Evolutionary conservation across 495 filamentous ascomycete genomes (phyloP).

Genomic region (Talaromyces ruber): DNA sequence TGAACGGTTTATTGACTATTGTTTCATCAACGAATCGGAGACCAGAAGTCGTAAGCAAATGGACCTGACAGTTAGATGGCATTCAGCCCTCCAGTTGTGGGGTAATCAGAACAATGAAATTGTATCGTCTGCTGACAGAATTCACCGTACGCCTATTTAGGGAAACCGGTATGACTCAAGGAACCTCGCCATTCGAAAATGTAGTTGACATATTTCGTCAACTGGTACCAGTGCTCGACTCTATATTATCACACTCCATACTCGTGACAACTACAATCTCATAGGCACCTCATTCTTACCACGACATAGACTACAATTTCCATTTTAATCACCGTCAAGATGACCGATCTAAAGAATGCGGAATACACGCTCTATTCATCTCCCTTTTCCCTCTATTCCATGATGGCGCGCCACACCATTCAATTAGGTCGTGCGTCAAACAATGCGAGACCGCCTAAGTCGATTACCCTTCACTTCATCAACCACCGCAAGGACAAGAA

Average conservation of each 20-base stretch:
- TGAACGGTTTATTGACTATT: background rate
- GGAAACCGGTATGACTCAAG: background rate
- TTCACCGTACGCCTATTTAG: background rate
- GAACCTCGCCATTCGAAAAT: too few species aligned
- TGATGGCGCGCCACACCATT: conserved; percentile 3
- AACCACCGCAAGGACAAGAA: background rate
- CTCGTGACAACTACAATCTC: background rate
- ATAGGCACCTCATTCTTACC: background rate
- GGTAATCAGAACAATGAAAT: background rate
- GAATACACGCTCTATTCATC: conserved; percentile 4
- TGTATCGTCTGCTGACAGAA: background rate
- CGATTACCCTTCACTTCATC: background rate
- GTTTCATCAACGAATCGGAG: background rate
- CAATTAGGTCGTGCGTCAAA: background rate
- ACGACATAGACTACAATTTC: background rate
- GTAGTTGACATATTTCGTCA: too few species aligned
- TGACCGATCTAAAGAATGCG: background rate
- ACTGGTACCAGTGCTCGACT: too few species aligned
- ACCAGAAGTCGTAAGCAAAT: background rate
- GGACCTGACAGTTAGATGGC: background rate
- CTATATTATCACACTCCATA: background rate
- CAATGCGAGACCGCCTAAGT: background rate
- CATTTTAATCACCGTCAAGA: background rate
- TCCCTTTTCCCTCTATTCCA: conserved; percentile 5
- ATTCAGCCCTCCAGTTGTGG: background rate